These are phyloP conservation scores for Suillus ampliporus DNA, from an alignment of 768 basidiomycete species.

Conservation along the genomic window DNA sequence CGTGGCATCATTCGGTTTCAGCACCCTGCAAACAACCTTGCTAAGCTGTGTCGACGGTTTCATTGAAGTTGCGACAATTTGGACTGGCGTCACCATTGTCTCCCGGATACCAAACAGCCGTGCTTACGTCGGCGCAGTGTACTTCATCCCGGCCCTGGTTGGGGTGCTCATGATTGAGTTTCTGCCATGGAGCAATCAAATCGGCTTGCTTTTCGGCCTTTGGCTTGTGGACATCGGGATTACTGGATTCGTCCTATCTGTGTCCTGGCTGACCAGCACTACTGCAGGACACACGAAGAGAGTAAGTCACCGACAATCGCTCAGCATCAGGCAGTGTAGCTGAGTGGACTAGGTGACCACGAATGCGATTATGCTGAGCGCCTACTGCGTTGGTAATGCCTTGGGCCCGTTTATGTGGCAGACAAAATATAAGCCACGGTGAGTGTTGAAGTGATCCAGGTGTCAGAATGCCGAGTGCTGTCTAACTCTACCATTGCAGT, in stretches of 20 bases:
- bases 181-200: constrained; percentile 66
- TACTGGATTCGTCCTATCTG: constrained; percentile 62
- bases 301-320: constrained; percentile 45
- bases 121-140: constrained; percentile 67
- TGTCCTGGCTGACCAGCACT: constrained; percentile 69
- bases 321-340: not conserved
- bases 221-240: constrained; percentile 49
- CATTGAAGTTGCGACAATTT: constrained; percentile 74
- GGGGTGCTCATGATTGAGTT: constrained; percentile 67
- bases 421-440: constrained; percentile 69
- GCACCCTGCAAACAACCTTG: constrained; percentile 66
- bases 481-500: constrained; percentile 36
- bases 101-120: constrained; percentile 60
- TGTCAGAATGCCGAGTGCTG: too few species aligned
- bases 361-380: constrained; percentile 76
- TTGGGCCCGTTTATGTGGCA: constrained; percentile 84
- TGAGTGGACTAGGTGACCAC: constrained; percentile 28
- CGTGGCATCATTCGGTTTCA: constrained; percentile 69
- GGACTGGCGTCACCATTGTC: constrained; percentile 62
- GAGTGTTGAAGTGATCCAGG: constrained; percentile 10
- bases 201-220: constrained; percentile 63
- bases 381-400: constrained; percentile 71
- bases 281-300: constrained; percentile 78
- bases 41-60: constrained; percentile 69
- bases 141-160: constrained; percentile 67